Evolutionary conservation across 805 yeast genomes (phyloP).

Genomic region (Kazachstania psychrophila): DNA sequence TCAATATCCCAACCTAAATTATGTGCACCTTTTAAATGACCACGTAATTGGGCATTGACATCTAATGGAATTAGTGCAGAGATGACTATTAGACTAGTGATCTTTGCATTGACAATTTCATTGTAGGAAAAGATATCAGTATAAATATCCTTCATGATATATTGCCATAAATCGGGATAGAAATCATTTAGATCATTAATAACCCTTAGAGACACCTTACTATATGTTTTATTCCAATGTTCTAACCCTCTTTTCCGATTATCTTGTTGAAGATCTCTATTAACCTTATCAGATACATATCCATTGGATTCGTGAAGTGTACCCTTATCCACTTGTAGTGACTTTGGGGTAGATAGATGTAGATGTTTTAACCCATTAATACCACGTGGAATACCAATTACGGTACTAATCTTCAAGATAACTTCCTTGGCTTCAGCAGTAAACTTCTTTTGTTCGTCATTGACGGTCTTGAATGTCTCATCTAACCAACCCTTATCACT

Average conservation of each 20-base stretch:
- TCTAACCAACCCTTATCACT: neutral
- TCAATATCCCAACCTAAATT: conserved; percentile 62
- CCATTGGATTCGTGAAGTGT: neutral
- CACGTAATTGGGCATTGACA: conserved; percentile 87
- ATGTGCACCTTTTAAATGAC: conserved; percentile 76
- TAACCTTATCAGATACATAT: neutral
- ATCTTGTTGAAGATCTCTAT: conserved; percentile 2
- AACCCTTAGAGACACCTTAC: conserved; percentile 60
- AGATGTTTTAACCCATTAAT: conserved; percentile 66
- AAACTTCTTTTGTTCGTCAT: conserved; percentile 9
- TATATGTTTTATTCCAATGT: conserved; percentile 66
- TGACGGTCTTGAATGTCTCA: neutral
- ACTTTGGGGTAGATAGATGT: conserved; percentile 52
- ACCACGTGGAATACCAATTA: conserved; percentile 73
- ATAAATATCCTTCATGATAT: conserved; percentile 61
- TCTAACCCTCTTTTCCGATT: conserved; percentile 40
- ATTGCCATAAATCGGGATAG: conserved; percentile 77
- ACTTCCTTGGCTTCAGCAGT: conserved; percentile 62
- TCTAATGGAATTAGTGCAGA: conserved; percentile 81
- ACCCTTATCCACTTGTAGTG: conserved; percentile 18
- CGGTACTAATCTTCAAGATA: conserved; percentile 62
- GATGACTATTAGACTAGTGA: conserved; percentile 65
- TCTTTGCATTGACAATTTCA: conserved; percentile 49
- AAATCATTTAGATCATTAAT: conserved; percentile 56
- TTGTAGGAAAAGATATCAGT: conserved; percentile 63